Percentiles rank a stretch among this genome's conserved stretches.
These are phyloP conservation scores for Vigna reflexopilosa DNA, from an alignment of 306 rosid genomes.

Conservation along the genomic window DNA sequence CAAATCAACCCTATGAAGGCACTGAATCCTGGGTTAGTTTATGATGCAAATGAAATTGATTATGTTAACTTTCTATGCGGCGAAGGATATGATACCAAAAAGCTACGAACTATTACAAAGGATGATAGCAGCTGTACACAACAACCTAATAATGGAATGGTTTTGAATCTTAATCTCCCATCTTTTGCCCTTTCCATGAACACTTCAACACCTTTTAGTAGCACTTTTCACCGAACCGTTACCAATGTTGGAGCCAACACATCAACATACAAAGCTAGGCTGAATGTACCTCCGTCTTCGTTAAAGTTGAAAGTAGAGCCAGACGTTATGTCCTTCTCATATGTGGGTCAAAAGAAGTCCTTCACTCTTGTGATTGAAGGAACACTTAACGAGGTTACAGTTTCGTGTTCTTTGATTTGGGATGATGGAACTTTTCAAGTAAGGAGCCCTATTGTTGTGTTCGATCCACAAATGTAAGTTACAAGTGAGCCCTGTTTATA, in stretches of 20 bases:
- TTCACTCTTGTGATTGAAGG: slow-evolving; percentile 15
- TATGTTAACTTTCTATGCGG: neutral
- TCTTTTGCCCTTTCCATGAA: neutral
- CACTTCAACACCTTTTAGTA: neutral
- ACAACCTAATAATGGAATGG: neutral
- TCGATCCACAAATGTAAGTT: too few species aligned
- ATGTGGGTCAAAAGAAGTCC: neutral
- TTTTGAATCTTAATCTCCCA: neutral
- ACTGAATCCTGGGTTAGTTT: slow-evolving; percentile 3
- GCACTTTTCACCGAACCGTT: neutral
- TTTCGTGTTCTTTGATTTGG: slow-evolving; percentile 4
- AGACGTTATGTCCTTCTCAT: neutral
- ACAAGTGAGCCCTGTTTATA: too few species aligned
- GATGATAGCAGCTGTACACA: neutral
- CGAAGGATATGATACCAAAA: neutral
- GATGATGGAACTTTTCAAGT: neutral
- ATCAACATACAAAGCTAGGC: neutral
- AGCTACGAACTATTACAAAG: neutral
- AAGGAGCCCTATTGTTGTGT: neutral
- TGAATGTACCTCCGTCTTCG: neutral
- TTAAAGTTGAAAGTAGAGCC: neutral
- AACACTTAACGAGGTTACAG: neutral
- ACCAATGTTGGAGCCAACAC: slow-evolving; percentile 5
- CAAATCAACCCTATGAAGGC: neutral
- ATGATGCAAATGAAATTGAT: neutral